These are phyloP conservation scores for Cicer pinnatifidum DNA, from an alignment of 306 rosid species.

Conservation along the genomic window DNA sequence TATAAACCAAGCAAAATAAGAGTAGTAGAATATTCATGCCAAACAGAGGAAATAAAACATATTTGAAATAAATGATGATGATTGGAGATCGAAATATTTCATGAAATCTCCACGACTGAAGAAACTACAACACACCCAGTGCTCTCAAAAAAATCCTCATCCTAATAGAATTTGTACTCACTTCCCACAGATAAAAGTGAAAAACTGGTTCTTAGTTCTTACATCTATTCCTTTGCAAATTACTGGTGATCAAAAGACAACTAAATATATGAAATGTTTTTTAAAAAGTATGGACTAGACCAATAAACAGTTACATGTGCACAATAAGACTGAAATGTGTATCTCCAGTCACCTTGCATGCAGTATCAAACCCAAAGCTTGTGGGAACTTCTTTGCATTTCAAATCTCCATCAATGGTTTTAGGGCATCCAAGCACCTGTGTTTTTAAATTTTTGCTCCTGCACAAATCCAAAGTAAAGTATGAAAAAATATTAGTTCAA, in stretches of 20 bases:
- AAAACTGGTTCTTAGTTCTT: conserved; percentile 17
- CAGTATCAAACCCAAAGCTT: conserved; percentile 98
- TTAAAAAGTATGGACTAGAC: conserved; percentile 11
- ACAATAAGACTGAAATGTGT: conserved; percentile 5
- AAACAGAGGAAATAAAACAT: not conserved
- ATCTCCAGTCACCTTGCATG: conserved; percentile 82
- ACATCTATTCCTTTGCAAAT: conserved; percentile 27
- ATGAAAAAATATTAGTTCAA: not conserved
- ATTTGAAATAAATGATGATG: not conserved
- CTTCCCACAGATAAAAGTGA: not conserved
- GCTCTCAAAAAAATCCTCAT: conserved; percentile 26
- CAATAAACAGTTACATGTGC: conserved; percentile 22
- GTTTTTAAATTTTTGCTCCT: conserved; percentile 85
- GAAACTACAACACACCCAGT: conserved; percentile 24
- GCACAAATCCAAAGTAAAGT: conserved; percentile 40
- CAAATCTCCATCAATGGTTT: conserved; percentile 96
- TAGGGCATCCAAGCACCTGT: conserved; percentile 90
- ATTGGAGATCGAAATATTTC: not conserved
- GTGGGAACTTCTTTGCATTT: conserved; percentile 97
- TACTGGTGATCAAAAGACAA: not conserved
- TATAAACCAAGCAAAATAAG: conserved; percentile 22
- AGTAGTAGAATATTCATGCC: not conserved
- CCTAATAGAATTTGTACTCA: conserved; percentile 18
- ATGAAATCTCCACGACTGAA: conserved; percentile 18
- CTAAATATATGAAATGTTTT: conserved; percentile 8